phyloP scores from a whole-genome alignment of 495 filamentous ascomycete genomes.

The Parmelia sp. region DNA sequence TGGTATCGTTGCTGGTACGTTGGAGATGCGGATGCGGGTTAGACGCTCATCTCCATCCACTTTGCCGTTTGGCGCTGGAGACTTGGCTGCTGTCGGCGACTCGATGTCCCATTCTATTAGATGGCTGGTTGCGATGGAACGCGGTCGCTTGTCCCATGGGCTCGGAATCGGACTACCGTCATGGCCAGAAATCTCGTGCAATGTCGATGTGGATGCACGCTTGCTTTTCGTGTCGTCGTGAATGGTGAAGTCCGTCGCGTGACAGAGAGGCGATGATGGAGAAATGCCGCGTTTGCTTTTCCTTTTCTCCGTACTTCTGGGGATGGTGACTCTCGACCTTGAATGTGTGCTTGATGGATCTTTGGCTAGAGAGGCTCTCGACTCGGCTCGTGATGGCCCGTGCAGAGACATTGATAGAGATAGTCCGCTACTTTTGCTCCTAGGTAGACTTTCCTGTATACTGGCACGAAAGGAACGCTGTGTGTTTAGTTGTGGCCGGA shows the following conservation, averaged over 20 bases:
- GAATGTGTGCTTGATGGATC: slow-evolving; percentile 1
- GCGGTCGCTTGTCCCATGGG: neutral
- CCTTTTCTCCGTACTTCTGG: neutral
- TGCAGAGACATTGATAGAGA: slow-evolving; percentile 22
- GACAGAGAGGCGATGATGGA: slow-evolving; percentile 11
- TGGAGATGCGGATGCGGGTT: slow-evolving; percentile 47
- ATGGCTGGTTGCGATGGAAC: slow-evolving; percentile 17
- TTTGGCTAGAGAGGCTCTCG: slow-evolving; percentile 2
- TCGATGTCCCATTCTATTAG: slow-evolving; percentile 14
- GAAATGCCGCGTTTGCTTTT: slow-evolving; percentile 3
- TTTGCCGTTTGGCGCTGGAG: slow-evolving; percentile 7
- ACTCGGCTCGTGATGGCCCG: slow-evolving; percentile 7
- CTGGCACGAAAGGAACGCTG: slow-evolving; percentile 21
- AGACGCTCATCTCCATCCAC: slow-evolving; percentile 44
- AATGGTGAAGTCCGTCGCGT: slow-evolving; percentile 9
- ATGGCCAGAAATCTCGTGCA: slow-evolving; percentile 22
- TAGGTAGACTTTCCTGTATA: slow-evolving; percentile 19
- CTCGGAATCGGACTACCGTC: slow-evolving; percentile 5
- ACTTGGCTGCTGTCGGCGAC: slow-evolving; percentile 2
- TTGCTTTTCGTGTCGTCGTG: slow-evolving; percentile 18
- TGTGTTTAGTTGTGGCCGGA: slow-evolving; percentile 14
- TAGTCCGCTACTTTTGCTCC: slow-evolving; percentile 24
- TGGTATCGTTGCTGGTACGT: slow-evolving; percentile 40
- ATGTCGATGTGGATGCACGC: slow-evolving; percentile 18
- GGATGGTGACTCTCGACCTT: neutral